Conservation (phyloP, 1,284 basidiomycete species). For the Rhodotorula sp. region DNA sequence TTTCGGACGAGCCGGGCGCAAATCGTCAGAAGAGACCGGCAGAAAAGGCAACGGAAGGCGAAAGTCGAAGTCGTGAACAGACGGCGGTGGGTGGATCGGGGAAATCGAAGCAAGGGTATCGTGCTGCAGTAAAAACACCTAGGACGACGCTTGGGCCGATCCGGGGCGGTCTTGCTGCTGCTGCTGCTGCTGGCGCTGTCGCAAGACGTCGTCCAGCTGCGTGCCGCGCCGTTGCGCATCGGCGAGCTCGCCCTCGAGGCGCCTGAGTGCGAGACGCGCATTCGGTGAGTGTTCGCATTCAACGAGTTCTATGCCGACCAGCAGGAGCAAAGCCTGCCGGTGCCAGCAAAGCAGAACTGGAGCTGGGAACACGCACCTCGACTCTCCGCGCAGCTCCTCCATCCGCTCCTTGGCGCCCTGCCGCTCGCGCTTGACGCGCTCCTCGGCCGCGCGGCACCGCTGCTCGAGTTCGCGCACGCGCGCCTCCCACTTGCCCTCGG, state of each 20-base stretch:
- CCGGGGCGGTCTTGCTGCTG: not conserved
- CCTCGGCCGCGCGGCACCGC: slow-evolving; percentile 78
- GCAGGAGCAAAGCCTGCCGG: no score
- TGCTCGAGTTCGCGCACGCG: slow-evolving; percentile 88
- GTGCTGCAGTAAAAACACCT: not conserved
- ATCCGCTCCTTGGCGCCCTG: slow-evolving; percentile 87
- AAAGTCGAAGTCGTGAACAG: not conserved
- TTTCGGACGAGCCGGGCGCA: no score
- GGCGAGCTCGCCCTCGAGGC: slow-evolving; percentile 14
- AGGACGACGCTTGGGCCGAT: not conserved
- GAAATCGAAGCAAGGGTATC: not conserved
- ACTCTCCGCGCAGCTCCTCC: slow-evolving; percentile 52
- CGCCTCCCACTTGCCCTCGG: slow-evolving; percentile 87
- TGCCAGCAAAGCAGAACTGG: not conserved
- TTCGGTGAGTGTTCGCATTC: no score
- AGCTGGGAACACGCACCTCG: slow-evolving; percentile 18
- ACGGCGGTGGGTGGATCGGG: no score
- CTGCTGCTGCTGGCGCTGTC: not conserved
- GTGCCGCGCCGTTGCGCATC: slow-evolving; percentile 15
- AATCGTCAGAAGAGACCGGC: no score
- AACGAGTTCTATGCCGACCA: no score
- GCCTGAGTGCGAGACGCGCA: not conserved
- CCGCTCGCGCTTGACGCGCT: slow-evolving; percentile 90
- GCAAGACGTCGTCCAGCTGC: slow-evolving; percentile 28
- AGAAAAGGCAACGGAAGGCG: not conserved